Percentiles rank a stretch among this genome's conserved stretches.
These are phyloP conservation scores for Candida schatavii DNA, from an alignment of 805 yeast genomes.

Conservation along the genomic window DNA sequence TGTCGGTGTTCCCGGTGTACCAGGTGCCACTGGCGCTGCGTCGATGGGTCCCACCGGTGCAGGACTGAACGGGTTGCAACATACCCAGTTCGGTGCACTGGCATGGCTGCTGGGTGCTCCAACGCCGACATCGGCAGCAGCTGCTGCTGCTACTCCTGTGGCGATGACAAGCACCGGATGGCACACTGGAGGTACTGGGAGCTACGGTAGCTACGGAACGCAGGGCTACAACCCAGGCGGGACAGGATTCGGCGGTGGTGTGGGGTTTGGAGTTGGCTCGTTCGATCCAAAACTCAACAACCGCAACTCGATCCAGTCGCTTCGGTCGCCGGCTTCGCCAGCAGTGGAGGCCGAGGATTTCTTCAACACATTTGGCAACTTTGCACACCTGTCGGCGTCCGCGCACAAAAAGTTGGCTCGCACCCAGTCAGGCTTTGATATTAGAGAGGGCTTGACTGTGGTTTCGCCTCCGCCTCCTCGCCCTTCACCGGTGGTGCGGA, in stretches of 20 bases:
- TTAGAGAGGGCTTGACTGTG: slow-evolving; percentile 13
- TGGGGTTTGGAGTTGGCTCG: neutral
- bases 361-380: slow-evolving; percentile 4
- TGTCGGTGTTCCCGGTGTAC: slow-evolving; percentile 11
- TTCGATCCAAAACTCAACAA: slow-evolving; percentile 8
- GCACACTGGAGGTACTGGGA: neutral
- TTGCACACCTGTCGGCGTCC: neutral
- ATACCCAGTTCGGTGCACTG: too few relatives aligned
- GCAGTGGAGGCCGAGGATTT: slow-evolving; percentile 32
- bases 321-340: slow-evolving; percentile 33
- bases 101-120: too few relatives aligned
- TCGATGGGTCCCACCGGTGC: neutral
- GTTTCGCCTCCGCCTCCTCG: slow-evolving; percentile 7
- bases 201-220: slow-evolving; percentile 1
- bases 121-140: neutral
- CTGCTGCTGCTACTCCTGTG: too few relatives aligned
- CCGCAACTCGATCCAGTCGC: slow-evolving; percentile 25
- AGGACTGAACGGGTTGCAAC: too few relatives aligned
- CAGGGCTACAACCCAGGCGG: neutral
- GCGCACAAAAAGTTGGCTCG: slow-evolving; percentile 24
- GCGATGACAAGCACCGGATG: neutral
- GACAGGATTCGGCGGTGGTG: neutral
- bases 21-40: slow-evolving; percentile 21
- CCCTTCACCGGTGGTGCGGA: neutral
- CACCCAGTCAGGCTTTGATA: slow-evolving; percentile 36